phyloP scores from a whole-genome alignment of 345 rosid genomes.

The Salix udensis region DNA sequence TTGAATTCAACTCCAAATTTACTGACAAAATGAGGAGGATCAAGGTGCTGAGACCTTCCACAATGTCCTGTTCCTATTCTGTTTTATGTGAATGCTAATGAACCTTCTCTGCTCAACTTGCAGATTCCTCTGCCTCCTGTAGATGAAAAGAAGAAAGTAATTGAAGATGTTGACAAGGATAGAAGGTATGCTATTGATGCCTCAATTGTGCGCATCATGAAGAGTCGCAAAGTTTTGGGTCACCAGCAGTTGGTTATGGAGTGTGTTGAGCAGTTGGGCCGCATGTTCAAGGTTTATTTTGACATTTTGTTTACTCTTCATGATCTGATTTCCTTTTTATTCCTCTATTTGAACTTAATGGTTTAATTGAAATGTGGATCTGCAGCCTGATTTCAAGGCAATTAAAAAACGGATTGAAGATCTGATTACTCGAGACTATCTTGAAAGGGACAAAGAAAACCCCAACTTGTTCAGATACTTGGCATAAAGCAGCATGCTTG shows the following conservation, averaged over 20 bases:
- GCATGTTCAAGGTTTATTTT: slow-evolving; percentile 31
- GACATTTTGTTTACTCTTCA: neutral
- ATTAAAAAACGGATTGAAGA: slow-evolving; percentile 42
- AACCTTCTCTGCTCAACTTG: slow-evolving; percentile 5
- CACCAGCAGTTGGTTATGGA: slow-evolving; percentile 39
- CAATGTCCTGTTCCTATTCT: neutral
- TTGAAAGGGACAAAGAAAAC: slow-evolving; percentile 40
- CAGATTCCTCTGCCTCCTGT: slow-evolving; percentile 40
- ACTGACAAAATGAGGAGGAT: slow-evolving; percentile 43
- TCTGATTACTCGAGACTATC: slow-evolving; percentile 33
- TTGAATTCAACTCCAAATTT: slow-evolving; percentile 37
- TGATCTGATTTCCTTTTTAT: neutral
- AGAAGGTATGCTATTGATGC: slow-evolving; percentile 40
- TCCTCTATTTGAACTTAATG: neutral
- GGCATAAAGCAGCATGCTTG: slow-evolving; percentile 26
- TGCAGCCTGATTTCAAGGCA: slow-evolving; percentile 46
- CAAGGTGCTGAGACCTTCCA: slow-evolving; percentile 25
- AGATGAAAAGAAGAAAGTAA: slow-evolving; percentile 35
- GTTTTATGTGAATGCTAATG: neutral
- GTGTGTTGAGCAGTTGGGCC: slow-evolving; percentile 38
- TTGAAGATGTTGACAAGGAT: slow-evolving; percentile 40
- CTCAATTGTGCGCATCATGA: slow-evolving; percentile 48
- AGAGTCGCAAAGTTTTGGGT: slow-evolving; percentile 41
- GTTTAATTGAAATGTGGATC: neutral
- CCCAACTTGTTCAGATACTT: slow-evolving; percentile 27